Evolutionary conservation across 805 yeast species (phyloP), one percentile per base, ranked within the genome.

Genomic region (Starmerella vitae): DNA sequence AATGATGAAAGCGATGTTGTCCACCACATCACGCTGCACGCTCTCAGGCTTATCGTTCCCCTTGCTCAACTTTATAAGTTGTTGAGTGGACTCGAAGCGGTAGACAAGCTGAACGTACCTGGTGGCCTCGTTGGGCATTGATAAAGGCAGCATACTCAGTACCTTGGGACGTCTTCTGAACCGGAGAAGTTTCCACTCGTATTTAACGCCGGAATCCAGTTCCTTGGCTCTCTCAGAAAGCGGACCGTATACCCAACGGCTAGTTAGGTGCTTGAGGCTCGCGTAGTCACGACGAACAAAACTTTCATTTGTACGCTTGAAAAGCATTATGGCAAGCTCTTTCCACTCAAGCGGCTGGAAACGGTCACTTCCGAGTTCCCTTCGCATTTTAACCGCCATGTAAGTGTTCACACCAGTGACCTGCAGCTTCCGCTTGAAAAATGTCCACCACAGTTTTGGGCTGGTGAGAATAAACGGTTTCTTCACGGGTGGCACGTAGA

Each of bases 151-250:
- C 51, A 86, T 72, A 3, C 76, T 67, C 34, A 81, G 67, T 24
- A 85, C 65, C 56, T 77, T 78, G 20, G 96, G 96, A 34, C 72
- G 68, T 24, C 66, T 61, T 49, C 74, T 78, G 51, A 84, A 74
- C 49, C 77, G 74, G 20, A 76, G 61, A 37, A 86, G 64, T 51
- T 80, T 77, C 95, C 96, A 86, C 39, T 72, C 75, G 45, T 83
- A 61, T 34, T 68, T 66, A 30, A 72, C 61, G 41, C 68, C 67
- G 15, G 62, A 58, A 17, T 95, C 93, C 30, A 78, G 56, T 20
- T 67, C 58, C 19, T 61, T 58, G 35, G 66, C 64, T 53, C 86
- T 67, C 24, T 66, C 63, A 17, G 63, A 60, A 32, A 78, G 54
- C 0, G 82, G 72, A 34, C 70, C 71, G 43, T 67, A 72, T 7